A percentile compares a stretch with the other conserved stretches of the same genome.
phyloP scores from a whole-genome alignment of 768 basidiomycete genomes.

The Phlegmacium glaucopus region DNA sequence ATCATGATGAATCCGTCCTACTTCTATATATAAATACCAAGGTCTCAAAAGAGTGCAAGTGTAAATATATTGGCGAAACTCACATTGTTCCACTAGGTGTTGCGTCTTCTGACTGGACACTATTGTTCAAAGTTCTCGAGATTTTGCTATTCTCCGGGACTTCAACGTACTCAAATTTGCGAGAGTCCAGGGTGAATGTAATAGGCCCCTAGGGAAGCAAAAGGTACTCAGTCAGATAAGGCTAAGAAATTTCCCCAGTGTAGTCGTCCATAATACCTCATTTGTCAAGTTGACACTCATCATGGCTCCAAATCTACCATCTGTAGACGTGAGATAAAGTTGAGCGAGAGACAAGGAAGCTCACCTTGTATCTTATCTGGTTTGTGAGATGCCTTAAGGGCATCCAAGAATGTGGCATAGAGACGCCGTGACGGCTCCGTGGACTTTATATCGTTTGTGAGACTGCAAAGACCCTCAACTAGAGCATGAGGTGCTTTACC shows the following conservation, averaged over 20 bases:
- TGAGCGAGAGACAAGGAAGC: conserved; percentile 9
- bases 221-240: not conserved
- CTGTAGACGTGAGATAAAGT: conserved; percentile 33
- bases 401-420: conserved; percentile 72
- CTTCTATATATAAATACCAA: no score
- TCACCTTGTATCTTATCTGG: conserved; percentile 78
- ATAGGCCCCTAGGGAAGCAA: conserved; percentile 62
- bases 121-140: not conserved
- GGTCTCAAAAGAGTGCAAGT: no score
- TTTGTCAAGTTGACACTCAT: conserved; percentile 88
- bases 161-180: conserved; percentile 68
- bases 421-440: conserved; percentile 61
- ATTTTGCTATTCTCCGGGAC: conserved; percentile 8
- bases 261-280: conserved; percentile 52
- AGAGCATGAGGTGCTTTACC: conserved; percentile 42
- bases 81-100: no score
- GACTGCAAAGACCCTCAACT: not conserved
- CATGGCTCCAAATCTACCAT: conserved; percentile 96
- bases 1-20: no score
- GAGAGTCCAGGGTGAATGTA: conserved; percentile 80
- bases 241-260: conserved; percentile 26
- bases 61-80: no score
- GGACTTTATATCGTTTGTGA: conserved; percentile 39
- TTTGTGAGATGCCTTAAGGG: conserved; percentile 62
- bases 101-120: no score